phyloP scores from a whole-genome alignment of 495 filamentous ascomycete species.

The Pseudevernia furfuracea region DNA sequence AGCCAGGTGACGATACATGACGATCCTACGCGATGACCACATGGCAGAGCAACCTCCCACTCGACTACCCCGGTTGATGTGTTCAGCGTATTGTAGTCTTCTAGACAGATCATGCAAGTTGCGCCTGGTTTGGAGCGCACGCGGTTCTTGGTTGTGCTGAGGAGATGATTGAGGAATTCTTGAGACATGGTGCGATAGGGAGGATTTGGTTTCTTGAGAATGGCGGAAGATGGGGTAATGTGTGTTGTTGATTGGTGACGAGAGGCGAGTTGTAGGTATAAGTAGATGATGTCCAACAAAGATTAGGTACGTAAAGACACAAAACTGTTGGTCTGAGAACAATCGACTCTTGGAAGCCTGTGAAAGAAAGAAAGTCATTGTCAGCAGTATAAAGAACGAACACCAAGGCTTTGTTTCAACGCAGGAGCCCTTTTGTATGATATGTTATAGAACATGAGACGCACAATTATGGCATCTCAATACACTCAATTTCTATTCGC shows the following conservation, averaged over 20 bases:
- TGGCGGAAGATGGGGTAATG: background rate
- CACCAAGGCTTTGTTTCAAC: background rate
- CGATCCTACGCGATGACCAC: background rate
- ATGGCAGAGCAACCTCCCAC: background rate
- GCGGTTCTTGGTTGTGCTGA: background rate
- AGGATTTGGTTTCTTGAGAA: background rate
- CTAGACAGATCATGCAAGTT: background rate
- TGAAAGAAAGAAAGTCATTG: background rate
- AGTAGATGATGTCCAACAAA: background rate
- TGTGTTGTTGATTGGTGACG: background rate
- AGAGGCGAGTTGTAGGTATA: background rate
- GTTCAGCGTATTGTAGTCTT: background rate
- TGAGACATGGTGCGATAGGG: background rate
- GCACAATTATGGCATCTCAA: background rate
- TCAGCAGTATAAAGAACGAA: background rate
- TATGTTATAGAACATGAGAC: background rate
- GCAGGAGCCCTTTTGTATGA: background rate
- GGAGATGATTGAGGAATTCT: background rate
- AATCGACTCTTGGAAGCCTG: background rate
- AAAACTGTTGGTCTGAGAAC: background rate
- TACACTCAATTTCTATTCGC: too few relatives aligned
- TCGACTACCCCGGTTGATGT: background rate
- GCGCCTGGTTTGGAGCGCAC: background rate
- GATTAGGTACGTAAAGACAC: background rate
- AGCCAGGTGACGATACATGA: background rate